Conservation (phyloP, 2,329 filamentous ascomycete species). For the Penicillium sp. region DNA sequence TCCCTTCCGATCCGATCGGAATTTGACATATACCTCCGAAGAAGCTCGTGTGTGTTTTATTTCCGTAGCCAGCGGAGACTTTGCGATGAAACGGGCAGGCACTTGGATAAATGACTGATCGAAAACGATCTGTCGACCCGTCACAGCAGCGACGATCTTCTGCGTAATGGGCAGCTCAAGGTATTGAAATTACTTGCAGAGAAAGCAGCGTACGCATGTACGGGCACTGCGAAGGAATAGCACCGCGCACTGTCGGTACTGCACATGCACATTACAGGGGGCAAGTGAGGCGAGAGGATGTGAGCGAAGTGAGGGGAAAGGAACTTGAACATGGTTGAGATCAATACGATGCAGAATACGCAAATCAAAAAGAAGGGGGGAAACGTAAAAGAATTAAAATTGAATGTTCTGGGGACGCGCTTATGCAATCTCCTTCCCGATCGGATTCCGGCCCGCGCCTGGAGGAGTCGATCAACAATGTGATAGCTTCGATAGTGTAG, state of each 20-base stretch:
- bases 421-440: not conserved
- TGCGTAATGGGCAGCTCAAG: not conserved
- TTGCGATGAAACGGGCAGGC: not conserved
- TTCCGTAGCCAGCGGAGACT: not conserved
- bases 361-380: not conserved
- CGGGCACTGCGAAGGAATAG: not conserved
- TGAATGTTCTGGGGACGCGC: not conserved
- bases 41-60: not conserved
- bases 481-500: not conserved
- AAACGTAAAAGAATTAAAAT: not conserved
- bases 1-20: not conserved
- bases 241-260: too few relatives aligned
- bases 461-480: not conserved
- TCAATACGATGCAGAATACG: not conserved
- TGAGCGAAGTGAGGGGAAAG: not conserved
- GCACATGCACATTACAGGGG: too few relatives aligned
- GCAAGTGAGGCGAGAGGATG: too few relatives aligned
- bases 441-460: not conserved
- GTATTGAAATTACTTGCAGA: not conserved
- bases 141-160: not conserved
- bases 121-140: not conserved
- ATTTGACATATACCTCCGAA: not conserved
- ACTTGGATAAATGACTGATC: not conserved
- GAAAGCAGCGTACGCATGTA: not conserved
- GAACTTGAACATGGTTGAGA: too few relatives aligned